Percentiles rank a stretch among this genome's conserved stretches.
These are phyloP conservation scores for Saprolegnia diclina DNA, from an alignment of 352 stramenopile genomes.

Conservation along the genomic window DNA sequence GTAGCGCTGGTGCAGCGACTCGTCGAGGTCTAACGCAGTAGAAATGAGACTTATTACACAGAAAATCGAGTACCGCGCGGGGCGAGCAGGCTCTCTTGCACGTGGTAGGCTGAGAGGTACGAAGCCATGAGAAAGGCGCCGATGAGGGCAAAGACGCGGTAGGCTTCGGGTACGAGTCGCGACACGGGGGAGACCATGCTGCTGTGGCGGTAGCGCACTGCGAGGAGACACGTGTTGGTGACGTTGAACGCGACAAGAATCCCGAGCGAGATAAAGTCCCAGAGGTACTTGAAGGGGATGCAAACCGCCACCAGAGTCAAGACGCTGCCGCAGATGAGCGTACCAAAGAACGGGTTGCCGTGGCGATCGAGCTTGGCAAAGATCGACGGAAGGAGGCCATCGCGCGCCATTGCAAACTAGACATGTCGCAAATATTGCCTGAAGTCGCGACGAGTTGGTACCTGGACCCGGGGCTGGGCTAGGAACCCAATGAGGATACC, in stretches of 20 bases:
- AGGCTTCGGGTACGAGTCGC: background rate
- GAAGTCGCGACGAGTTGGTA: no score
- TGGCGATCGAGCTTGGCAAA: constrained; percentile 74
- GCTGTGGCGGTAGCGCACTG: constrained; percentile 38
- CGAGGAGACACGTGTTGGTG: constrained; percentile 78
- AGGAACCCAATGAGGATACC: constrained; percentile 94
- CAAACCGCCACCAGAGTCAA: constrained; percentile 58
- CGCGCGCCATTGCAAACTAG: constrained; percentile 88
- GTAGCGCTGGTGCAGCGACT: constrained; percentile 44
- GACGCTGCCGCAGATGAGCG: constrained; percentile 46
- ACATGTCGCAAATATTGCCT: constrained; percentile 28
- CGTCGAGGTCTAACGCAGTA: constrained; percentile 7
- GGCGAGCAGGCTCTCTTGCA: constrained; percentile 39
- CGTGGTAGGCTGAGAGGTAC: constrained; percentile 64
- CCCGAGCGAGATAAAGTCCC: constrained; percentile 87
- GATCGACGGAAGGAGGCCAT: constrained; percentile 86
- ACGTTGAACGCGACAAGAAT: constrained; percentile 88
- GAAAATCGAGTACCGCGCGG: constrained; percentile 31
- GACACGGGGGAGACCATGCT: background rate
- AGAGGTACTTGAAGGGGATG: constrained; percentile 80
- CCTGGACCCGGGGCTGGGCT: constrained; percentile 83
- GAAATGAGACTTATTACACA: background rate
- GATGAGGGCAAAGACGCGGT: constrained; percentile 33
- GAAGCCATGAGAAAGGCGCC: constrained; percentile 46
- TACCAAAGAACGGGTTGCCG: constrained; percentile 68